Percentiles rank a stretch among this genome's conserved stretches.
phyloP scores from a whole-genome alignment of 495 filamentous ascomycete genomes.

The Aspergillus baeticus region DNA sequence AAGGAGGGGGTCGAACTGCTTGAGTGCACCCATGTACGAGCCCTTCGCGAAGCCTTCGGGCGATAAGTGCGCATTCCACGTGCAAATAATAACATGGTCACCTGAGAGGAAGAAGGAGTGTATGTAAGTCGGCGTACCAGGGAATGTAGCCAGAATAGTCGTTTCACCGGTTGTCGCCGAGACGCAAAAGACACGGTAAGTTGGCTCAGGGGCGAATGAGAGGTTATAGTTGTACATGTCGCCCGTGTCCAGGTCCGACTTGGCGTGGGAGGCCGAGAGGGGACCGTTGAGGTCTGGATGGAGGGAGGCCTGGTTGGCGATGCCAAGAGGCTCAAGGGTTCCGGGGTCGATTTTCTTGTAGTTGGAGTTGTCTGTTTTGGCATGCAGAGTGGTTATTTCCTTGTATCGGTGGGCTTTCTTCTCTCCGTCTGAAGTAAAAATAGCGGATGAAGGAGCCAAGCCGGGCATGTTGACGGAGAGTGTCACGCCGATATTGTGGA shows the following conservation, averaged over 20 bases:
- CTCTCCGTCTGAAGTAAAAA: slow-evolving; percentile 4
- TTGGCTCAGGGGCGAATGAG: slow-evolving; percentile 37
- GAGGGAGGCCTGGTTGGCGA: slow-evolving; percentile 54
- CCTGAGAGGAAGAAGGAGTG: slow-evolving; percentile 71
- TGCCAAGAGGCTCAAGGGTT: slow-evolving; percentile 67
- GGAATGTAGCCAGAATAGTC: slow-evolving; percentile 67
- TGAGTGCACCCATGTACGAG: slow-evolving; percentile 26
- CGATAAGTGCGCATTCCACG: slow-evolving; percentile 61
- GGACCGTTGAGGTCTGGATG: slow-evolving; percentile 67
- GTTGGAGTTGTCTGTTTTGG: slow-evolving; percentile 56
- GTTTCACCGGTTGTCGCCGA: slow-evolving; percentile 61
- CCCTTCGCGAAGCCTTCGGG: slow-evolving; percentile 50
- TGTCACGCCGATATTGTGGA: slow-evolving; percentile 58
- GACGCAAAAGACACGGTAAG: slow-evolving; percentile 67
- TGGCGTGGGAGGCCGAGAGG: slow-evolving; percentile 64
- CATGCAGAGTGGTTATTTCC: slow-evolving; percentile 50
- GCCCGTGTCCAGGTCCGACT: slow-evolving; percentile 67
- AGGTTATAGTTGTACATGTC: slow-evolving; percentile 81
- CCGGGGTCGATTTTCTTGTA: slow-evolving; percentile 60
- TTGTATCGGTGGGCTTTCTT: slow-evolving; percentile 18
- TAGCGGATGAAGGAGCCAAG: slow-evolving; percentile 18
- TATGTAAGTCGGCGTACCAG: slow-evolving; percentile 58
- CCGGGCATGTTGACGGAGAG: slow-evolving; percentile 59
- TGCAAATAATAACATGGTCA: slow-evolving; percentile 65
- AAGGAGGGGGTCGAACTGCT: slow-evolving; percentile 45